Conservation (phyloP, 768 basidiomycete species). For the Nevesoporus exiguus region DNA sequence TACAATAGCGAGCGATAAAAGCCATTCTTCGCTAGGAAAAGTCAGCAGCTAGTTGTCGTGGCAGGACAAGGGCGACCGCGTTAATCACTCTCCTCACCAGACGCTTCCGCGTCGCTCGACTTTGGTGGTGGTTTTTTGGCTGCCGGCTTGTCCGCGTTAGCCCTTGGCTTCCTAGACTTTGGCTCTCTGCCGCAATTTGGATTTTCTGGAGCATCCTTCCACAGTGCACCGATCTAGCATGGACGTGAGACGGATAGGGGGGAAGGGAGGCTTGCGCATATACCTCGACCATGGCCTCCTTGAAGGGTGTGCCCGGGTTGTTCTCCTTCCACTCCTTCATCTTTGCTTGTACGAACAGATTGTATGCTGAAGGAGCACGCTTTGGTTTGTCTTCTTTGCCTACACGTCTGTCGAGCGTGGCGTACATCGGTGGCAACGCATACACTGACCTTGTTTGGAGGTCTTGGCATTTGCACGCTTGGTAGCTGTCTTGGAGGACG, state of each 20-base stretch:
- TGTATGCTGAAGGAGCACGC: slow-evolving; percentile 58
- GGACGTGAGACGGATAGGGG: slow-evolving; percentile 4
- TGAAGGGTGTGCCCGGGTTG: slow-evolving; percentile 44
- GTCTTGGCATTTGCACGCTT: slow-evolving; percentile 48
- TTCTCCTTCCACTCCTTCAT: slow-evolving; percentile 57
- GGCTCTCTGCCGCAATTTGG: slow-evolving; percentile 56
- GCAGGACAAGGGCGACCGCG: background rate
- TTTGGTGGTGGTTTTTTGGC: slow-evolving; percentile 18
- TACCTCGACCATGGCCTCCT: slow-evolving; percentile 52
- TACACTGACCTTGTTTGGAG: slow-evolving; percentile 34
- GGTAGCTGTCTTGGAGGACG: slow-evolving; percentile 55
- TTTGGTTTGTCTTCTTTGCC: slow-evolving; percentile 49
- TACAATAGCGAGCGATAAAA: slow-evolving; percentile 13
- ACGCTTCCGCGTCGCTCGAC: slow-evolving; percentile 22
- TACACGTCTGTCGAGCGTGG: slow-evolving; percentile 1
- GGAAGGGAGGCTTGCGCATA: slow-evolving; percentile 6
- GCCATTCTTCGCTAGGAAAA: background rate
- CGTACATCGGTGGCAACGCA: background rate
- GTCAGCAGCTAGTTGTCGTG: background rate
- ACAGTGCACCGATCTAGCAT: slow-evolving; percentile 50
- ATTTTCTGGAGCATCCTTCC: slow-evolving; percentile 61
- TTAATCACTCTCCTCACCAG: slow-evolving; percentile 24
- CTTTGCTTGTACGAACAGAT: slow-evolving; percentile 52
- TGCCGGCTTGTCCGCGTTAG: slow-evolving; percentile 16
- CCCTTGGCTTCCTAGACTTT: slow-evolving; percentile 46